Base-by-base conservation (phyloP, 148 eudicot genomes). In the Talinum fruticosum region DNA sequence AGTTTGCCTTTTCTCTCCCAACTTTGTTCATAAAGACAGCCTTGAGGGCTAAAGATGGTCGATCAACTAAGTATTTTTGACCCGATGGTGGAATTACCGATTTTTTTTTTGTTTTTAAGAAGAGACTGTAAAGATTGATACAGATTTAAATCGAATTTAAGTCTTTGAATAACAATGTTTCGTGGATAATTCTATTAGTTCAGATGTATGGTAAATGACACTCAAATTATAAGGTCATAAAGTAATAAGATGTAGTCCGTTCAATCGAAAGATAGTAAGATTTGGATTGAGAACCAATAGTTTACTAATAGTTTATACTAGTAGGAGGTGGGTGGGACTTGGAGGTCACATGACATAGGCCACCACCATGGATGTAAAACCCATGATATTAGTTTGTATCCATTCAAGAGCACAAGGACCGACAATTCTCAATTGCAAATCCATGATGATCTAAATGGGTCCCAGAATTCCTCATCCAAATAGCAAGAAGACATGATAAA, bases 351-450 rank as follows among this genome's bases (percentile, higher is more conserved):
- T 76, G 76, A 19, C 68, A 73, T 67, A 53, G 77, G 74, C 74
- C 84, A 77, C 68, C 68, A 68, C 53, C 81, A 73, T 68, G 26
- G 32, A 73, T 73, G 34, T 34, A 16, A 10, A 41, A 54, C 15
- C 33, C 66, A 73, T 76, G 57, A 73, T 73, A 71, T 5, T 72
- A 57, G 29, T 65, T 76, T 78, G 81, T 82, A 78, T 64, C 66
- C 76, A 70, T 75, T 78, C 70, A 69, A 24, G 74, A 35, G 26
- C 8, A 82, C 28, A 66, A 34, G 71, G 78, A 71, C 75, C 81
- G 76, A 69, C 68, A 45, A 28, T 62, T 78, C 57, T 74, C 78
- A 82, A 73, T 74, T 73, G 75, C 81, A 78, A 69, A 78, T 78
- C 75, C 53, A 68, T 51, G 33, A 33, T 62, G 72, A 82, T 82